Conservation (phyloP, 352 stramenopile species). For the Globisporangium paddicum region DNA sequence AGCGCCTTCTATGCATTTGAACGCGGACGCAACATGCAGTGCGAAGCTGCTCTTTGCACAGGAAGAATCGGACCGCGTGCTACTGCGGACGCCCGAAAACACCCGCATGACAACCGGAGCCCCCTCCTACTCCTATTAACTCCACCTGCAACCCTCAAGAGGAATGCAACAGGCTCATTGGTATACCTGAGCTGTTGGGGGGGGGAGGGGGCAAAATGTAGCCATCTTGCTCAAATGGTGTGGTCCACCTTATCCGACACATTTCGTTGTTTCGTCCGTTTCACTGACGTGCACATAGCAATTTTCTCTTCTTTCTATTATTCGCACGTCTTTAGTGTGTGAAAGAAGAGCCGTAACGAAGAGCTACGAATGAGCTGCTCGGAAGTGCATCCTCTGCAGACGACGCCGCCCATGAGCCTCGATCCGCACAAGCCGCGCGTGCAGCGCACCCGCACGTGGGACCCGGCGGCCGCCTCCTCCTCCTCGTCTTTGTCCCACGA, state of each 20-base stretch:
- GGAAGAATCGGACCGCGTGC: conserved; percentile 4
- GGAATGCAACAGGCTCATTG: too few relatives aligned
- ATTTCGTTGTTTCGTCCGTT: background rate
- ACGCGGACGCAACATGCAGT: background rate
- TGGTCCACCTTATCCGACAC: background rate
- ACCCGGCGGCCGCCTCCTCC: conserved; percentile 4
- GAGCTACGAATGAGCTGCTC: conserved; percentile 14
- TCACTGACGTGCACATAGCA: background rate
- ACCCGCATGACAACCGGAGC: background rate
- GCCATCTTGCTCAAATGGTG: background rate
- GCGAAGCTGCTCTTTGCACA: conserved; percentile 5
- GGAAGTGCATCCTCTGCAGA: conserved; percentile 22
- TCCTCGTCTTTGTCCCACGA: background rate
- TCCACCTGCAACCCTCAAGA: too few relatives aligned
- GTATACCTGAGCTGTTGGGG: background rate
- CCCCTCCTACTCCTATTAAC: background rate
- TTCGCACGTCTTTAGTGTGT: conserved; percentile 2
- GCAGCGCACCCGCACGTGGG: conserved; percentile 19
- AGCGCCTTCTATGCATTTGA: background rate
- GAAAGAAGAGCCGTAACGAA: background rate
- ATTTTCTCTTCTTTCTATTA: background rate
- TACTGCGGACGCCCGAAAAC: conserved; percentile 1
- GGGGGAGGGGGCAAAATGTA: background rate
- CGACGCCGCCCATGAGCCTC: conserved; percentile 16
- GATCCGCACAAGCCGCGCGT: conserved; percentile 14